A percentile compares a stretch with the other conserved stretches of the same genome.
phyloP scores from a whole-genome alignment of 331 rosid genomes.

The Quercus lobata region DNA sequence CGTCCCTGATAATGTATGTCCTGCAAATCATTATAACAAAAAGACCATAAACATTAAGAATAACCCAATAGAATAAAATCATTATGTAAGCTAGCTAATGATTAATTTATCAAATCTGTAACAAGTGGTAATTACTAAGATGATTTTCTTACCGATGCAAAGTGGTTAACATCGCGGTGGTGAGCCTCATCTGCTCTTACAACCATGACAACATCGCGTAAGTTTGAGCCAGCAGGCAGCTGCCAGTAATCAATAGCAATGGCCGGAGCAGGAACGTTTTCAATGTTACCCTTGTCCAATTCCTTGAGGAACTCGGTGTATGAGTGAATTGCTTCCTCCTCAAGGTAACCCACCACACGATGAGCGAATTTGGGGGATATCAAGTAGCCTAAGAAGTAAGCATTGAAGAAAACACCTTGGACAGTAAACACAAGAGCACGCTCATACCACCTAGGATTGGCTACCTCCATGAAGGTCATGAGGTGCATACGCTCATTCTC shows the following conservation, averaged over 20 bases:
- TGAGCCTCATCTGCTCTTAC: conserved; percentile 86
- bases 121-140: too few species aligned
- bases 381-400: conserved; percentile 68
- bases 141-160: conserved; percentile 55
- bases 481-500: conserved; percentile 94
- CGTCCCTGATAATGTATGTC: conserved; percentile 67
- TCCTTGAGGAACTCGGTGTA: conserved; percentile 86
- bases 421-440: conserved; percentile 75
- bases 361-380: conserved; percentile 82
- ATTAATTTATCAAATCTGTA: not conserved
- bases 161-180: conserved; percentile 86
- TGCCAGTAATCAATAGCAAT: conserved; percentile 83
- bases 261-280: conserved; percentile 79
- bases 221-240: conserved; percentile 47
- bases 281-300: conserved; percentile 63
- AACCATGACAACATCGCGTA: conserved; percentile 66
- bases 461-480: conserved; percentile 86
- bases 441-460: conserved; percentile 78
- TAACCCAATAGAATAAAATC: not conserved
- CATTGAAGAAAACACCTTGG: conserved; percentile 86
- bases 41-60: not conserved
- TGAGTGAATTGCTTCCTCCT: conserved; percentile 88
- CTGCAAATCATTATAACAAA: conserved; percentile 39
- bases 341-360: conserved; percentile 86
- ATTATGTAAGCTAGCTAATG: not conserved